Evolutionary conservation across 2,329 filamentous ascomycete genomes (phyloP).

Genomic region (Penicillium sp.): DNA sequence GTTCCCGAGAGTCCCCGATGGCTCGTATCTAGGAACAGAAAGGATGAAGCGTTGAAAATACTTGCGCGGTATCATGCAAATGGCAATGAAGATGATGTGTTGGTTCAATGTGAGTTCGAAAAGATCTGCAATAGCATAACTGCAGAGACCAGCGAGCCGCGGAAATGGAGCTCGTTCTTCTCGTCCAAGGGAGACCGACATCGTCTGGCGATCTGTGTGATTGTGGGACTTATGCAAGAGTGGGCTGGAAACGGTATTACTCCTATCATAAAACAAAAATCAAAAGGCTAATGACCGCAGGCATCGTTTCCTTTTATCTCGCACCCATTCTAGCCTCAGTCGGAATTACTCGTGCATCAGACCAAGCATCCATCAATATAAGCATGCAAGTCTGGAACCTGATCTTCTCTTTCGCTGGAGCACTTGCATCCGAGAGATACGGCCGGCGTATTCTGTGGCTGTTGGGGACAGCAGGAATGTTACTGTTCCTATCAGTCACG

Average conservation of each 20-base stretch:
- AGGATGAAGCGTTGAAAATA: conserved; percentile 52
- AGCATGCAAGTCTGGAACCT: conserved; percentile 23
- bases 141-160: conserved; percentile 10
- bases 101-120: conserved; percentile 20
- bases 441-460: conserved; percentile 23
- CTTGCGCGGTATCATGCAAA: conserved; percentile 58
- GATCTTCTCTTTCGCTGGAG: conserved; percentile 17
- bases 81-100: conserved; percentile 29
- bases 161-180: conserved; percentile 17
- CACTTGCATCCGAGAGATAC: conserved; percentile 21
- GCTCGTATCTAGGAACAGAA: conserved; percentile 56
- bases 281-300: conserved; percentile 13
- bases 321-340: conserved; percentile 35
- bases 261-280: no score
- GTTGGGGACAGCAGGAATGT: conserved; percentile 17
- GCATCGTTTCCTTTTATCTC: conserved; percentile 34
- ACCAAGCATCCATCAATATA: conserved; percentile 26
- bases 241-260: conserved; percentile 20
- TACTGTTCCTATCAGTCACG: conserved; percentile 22
- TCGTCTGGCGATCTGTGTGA: conserved; percentile 14
- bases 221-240: conserved; percentile 21
- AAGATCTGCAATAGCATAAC: conserved; percentile 19
- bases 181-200: conserved; percentile 15
- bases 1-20: conserved; percentile 60
- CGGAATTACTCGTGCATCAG: conserved; percentile 23